Evolutionary conservation across 2,329 filamentous ascomycete genomes (phyloP).

Genomic region (Epichloe scottii): DNA sequence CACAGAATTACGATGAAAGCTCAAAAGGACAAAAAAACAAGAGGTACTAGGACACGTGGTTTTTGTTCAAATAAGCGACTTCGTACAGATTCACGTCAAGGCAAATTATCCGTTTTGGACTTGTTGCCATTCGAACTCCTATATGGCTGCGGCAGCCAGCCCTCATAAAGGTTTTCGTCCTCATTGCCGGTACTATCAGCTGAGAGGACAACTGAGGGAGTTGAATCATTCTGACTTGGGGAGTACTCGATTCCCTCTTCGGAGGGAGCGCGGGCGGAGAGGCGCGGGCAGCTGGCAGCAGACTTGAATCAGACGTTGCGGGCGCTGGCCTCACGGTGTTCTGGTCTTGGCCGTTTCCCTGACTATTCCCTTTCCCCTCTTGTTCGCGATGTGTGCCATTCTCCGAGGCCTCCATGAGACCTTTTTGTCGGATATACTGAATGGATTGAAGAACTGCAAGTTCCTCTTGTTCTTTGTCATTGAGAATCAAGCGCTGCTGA

Average conservation of each 20-base stretch:
- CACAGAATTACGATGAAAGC: background rate
- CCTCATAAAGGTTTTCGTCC: conserved; percentile 23
- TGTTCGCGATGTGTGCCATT: conserved; percentile 5
- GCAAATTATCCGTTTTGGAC: conserved; percentile 21
- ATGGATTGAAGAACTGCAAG: conserved; percentile 53
- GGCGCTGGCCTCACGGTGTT: conserved; percentile 5
- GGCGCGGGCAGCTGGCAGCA: conserved; percentile 26
- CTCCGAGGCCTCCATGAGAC: conserved; percentile 28
- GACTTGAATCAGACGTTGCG: conserved; percentile 12
- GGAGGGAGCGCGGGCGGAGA: conserved; percentile 24
- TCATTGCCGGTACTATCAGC: conserved; percentile 20
- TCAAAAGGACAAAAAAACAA: background rate
- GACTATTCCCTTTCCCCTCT: conserved; percentile 8
- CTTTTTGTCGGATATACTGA: conserved; percentile 50
- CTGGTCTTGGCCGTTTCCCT: conserved; percentile 7
- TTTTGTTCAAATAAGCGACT: background rate
- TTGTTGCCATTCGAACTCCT: conserved; percentile 20
- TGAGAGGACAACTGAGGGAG: conserved; percentile 17
- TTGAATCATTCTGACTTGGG: conserved; percentile 21
- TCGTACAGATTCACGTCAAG: conserved; percentile 10
- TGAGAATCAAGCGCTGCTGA: conserved; percentile 51
- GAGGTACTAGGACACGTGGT: background rate
- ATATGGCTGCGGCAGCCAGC: conserved; percentile 26
- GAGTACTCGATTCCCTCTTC: conserved; percentile 18
- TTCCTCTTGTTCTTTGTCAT: conserved; percentile 58